Conservation (phyloP, 1,139 yeast species). For the Trichomonascaceae sp. region DNA sequence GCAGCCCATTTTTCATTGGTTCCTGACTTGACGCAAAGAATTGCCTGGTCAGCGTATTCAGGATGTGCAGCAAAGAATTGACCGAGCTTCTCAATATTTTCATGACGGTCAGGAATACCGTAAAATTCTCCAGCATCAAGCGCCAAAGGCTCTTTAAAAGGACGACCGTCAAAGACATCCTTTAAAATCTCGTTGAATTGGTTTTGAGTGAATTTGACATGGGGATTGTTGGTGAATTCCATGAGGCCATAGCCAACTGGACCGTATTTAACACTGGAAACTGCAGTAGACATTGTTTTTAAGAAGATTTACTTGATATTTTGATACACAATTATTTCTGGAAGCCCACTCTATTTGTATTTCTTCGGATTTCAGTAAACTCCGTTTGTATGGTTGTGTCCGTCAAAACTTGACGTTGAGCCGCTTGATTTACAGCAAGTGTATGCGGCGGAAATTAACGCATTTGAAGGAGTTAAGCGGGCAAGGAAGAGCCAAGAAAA, state of each 20-base stretch:
- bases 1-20: conserved; percentile 52
- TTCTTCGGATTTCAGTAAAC: neutral
- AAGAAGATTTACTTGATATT: neutral
- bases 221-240: conserved; percentile 52
- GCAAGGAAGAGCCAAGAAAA: neutral
- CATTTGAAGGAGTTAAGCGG: neutral
- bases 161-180: conserved; percentile 46
- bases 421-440: neutral
- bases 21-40: conserved; percentile 61
- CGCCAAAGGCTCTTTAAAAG: conserved; percentile 38
- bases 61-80: conserved; percentile 57
- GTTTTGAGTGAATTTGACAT: conserved; percentile 39
- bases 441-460: neutral
- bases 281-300: neutral
- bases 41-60: conserved; percentile 45
- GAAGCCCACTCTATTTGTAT: neutral
- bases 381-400: neutral
- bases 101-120: conserved; percentile 45
- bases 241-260: conserved; percentile 55
- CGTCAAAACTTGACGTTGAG: neutral
- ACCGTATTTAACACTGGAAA: conserved; percentile 8
- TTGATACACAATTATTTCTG: neutral
- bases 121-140: conserved; percentile 73
- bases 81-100: conserved; percentile 49
- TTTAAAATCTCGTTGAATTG: conserved; percentile 44